Percentiles rank a stretch among this genome's conserved stretches.
These are phyloP conservation scores for Physaria fendleri DNA, from an alignment of 345 rosid genomes.

Conservation along the genomic window DNA sequence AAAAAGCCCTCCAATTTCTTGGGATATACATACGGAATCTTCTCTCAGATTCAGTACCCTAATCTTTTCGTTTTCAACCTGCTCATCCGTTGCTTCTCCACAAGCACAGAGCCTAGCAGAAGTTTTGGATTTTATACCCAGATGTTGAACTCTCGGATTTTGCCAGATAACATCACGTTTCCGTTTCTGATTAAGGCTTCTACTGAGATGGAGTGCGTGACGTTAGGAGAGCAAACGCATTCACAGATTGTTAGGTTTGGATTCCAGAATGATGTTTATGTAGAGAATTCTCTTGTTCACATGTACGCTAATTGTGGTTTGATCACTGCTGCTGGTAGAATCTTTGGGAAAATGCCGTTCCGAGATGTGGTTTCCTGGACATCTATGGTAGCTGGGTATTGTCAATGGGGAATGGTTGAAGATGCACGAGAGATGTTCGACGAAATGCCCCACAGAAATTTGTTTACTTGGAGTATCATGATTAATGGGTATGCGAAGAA, in stretches of 20 bases:
- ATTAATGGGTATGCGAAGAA: conserved; percentile 57
- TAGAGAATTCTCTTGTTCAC: conserved; percentile 57
- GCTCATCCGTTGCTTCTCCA: conserved; percentile 50
- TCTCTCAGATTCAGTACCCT: conserved; percentile 46
- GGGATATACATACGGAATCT: conserved; percentile 40
- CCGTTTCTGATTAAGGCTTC: conserved; percentile 57
- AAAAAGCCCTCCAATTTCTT: conserved; percentile 17
- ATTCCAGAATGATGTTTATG: conserved; percentile 45
- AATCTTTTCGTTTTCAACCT: conserved; percentile 54
- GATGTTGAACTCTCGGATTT: conserved; percentile 28
- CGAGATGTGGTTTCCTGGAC: conserved; percentile 71
- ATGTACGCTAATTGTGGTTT: conserved; percentile 55
- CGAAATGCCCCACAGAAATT: conserved; percentile 62
- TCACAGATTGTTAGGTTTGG: conserved; percentile 47
- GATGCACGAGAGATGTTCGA: conserved; percentile 62
- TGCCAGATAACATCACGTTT: conserved; percentile 65
- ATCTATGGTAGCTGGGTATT: conserved; percentile 51
- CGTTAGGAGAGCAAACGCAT: conserved; percentile 54
- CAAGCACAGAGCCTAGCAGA: conserved; percentile 31
- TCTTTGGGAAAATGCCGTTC: conserved; percentile 32
- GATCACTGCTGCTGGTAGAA: conserved; percentile 38
- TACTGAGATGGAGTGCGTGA: conserved; percentile 33
- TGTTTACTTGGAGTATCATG: conserved; percentile 74
- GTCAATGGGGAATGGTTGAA: conserved; percentile 36
- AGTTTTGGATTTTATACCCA: conserved; percentile 43